Base-by-base conservation (phyloP, 495 filamentous ascomycete species). In the Tuber melanosporum region DNA sequence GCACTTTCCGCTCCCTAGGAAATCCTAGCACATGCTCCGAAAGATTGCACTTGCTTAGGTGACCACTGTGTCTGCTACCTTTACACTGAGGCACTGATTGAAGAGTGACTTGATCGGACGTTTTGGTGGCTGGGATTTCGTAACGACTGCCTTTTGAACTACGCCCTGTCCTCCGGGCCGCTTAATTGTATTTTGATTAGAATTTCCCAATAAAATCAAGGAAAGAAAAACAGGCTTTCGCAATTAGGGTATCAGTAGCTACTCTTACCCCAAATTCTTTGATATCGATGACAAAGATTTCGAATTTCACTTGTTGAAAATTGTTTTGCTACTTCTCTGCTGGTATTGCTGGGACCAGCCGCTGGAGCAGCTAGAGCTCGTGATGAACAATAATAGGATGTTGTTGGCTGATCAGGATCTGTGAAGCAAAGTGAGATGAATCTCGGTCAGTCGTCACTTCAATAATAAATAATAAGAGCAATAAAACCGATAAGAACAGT, bases 21-120 rank as follows among this genome's bases (percentile, higher is more conserved):
- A 74, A 72, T 74, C 76, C 66, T 80, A 74, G 78, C 71, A 78
- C 78, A 80, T 80, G 77, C 78, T 80, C 78, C 73, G 44, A 71
- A 26, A 17, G 57, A 36, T 66, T 3, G 6, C 26, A 8, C 57
- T 36, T 4, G 57, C 26, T 66, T 66, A 36, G 26, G 57, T 66
- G 57, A 66, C 36, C 57, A 66, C 26, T 66, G 26, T 12, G 17
- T 3, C 32, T 14, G 15, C 57, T 36, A 4, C 57, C 57, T 19
- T 36, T 32, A 17, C 32, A 36, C 57, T 26, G 57, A 66, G 26
- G 26, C 57, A 36, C 26, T 66, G 26, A 66, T 66, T 14, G 26
- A 36, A 32, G 57, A 17, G 57, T 66, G 57, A 66, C 26, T 36
- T 66, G 26, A 66, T 66, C 32, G 26, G 26, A 6, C 57, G 36